Conservation (phyloP, 495 filamentous ascomycete species). For the Penicillium turbatum region DNA sequence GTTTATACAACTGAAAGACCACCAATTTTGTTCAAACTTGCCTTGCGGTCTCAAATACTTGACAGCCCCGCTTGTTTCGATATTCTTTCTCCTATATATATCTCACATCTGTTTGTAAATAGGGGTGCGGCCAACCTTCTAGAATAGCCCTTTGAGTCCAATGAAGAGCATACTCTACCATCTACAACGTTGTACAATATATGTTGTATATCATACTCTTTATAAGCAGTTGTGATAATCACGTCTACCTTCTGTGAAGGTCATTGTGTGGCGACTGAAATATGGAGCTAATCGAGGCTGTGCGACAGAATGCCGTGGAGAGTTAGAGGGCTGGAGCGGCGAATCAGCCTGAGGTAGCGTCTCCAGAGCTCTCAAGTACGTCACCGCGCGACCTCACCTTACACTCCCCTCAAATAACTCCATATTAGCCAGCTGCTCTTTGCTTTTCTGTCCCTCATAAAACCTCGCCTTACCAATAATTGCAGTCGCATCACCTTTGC, state of each 20-base stretch:
- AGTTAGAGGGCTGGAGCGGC: conserved; percentile 8
- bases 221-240: neutral
- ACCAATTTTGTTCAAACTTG: neutral
- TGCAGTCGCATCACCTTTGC: conserved; percentile 17
- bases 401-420: conserved; percentile 1
- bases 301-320: conserved; percentile 4
- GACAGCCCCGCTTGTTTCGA: neutral
- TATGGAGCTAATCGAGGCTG: neutral
- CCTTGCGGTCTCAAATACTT: neutral
- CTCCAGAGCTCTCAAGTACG: conserved; percentile 33
- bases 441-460: neutral
- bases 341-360: conserved; percentile 27
- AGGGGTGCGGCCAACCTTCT: neutral
- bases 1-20: too few relatives aligned
- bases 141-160: neutral
- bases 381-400: conserved; percentile 41
- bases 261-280: neutral
- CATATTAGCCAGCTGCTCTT: conserved; percentile 14
- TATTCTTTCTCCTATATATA: neutral
- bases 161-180: neutral
- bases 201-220: too few relatives aligned
- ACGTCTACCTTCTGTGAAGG: neutral
- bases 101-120: neutral
- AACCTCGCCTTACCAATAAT: conserved; percentile 1
- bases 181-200: neutral